Conservation (phyloP, 2,329 filamentous ascomycete species). For the Colletotrichum acutatum region DNA sequence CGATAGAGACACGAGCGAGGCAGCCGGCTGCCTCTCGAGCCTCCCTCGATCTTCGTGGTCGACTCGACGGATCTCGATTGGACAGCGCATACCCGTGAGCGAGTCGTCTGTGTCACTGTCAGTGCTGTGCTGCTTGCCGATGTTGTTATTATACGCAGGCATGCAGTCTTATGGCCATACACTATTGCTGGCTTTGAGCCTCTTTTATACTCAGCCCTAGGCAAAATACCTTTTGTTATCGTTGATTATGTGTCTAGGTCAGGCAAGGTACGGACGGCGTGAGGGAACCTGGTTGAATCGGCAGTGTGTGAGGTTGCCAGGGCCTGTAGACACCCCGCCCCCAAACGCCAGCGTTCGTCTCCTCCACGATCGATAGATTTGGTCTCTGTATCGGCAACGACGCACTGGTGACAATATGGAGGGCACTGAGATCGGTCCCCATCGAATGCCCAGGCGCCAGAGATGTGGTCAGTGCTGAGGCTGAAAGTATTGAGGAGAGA, state of each 20-base stretch:
- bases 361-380: not conserved
- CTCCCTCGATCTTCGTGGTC: not conserved
- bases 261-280: not conserved
- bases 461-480: slow-evolving; percentile 24
- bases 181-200: not conserved
- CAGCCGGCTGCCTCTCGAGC: not conserved
- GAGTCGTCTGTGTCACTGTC: not conserved
- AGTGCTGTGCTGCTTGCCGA: not conserved
- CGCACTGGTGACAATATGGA: not conserved
- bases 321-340: not conserved
- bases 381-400: not conserved
- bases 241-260: not conserved
- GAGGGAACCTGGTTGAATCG: not conserved
- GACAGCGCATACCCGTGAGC: not conserved
- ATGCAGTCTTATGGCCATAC: not conserved
- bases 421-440: not conserved
- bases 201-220: slow-evolving; percentile 4
- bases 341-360: not conserved
- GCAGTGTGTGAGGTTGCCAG: not conserved
- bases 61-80: not conserved
- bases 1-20: not conserved
- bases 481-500: slow-evolving; percentile 1
- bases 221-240: not conserved
- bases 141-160: not conserved
- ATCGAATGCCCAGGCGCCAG: not conserved